These are phyloP conservation scores for Waltergamsia citrina DNA, from an alignment of 2,329 filamentous ascomycete genomes.

Conservation along the genomic window DNA sequence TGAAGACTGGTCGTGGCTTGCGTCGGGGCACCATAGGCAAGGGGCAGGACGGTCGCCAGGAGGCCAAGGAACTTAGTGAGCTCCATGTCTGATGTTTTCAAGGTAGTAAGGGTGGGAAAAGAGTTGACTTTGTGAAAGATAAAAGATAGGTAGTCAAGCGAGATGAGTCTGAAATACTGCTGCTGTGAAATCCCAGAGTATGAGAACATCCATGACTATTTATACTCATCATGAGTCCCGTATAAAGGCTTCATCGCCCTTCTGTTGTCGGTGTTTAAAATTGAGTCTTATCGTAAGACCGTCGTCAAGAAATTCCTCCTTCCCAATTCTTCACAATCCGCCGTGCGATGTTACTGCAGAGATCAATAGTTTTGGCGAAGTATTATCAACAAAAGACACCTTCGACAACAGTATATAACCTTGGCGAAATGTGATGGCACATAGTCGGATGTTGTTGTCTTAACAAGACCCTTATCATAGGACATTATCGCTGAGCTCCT, in stretches of 20 bases:
- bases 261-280: neutral
- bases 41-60: conserved; percentile 25
- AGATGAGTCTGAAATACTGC: neutral
- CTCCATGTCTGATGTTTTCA: conserved; percentile 23
- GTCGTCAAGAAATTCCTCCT: too few species aligned
- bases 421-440: too few species aligned
- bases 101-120: conserved; percentile 5
- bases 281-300: neutral
- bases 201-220: neutral
- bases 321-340: too few species aligned
- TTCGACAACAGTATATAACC: too few species aligned
- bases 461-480: too few species aligned
- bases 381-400: too few species aligned
- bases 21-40: conserved; percentile 27
- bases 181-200: neutral
- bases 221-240: conserved; percentile 1
- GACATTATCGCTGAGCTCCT: neutral
- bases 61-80: conserved; percentile 25
- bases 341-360: too few species aligned
- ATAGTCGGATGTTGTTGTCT: too few species aligned
- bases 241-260: neutral
- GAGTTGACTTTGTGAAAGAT: neutral
- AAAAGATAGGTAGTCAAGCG: neutral
- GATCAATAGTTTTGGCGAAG: too few species aligned
- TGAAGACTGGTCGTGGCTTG: conserved; percentile 23